Base-by-base conservation (phyloP, 2,329 filamentous ascomycete species). In the Peltaster fructicola region DNA sequence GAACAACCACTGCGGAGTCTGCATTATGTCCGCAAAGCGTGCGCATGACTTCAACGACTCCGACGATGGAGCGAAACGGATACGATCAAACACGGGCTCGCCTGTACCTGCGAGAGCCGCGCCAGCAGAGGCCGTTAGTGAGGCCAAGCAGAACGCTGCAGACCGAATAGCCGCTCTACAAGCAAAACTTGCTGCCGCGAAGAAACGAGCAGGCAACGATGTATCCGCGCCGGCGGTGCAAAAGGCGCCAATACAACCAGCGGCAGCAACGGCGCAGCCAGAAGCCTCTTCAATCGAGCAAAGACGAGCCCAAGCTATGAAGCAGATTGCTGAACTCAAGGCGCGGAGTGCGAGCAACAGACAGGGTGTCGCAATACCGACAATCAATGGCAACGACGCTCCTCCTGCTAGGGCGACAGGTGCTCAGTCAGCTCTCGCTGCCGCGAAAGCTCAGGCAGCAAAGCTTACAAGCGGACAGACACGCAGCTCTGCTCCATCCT, bases 61-160 rank as follows among this genome's bases (percentile, higher is more conserved):
- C 13, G 27, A 30, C 8, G 23, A 20, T 14, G 27, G 26, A 37
- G 30, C 40, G 21, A 61, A 60, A 38, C 46, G 52, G 18, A 34
- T 50, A 13, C 48, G 48, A 21, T 48, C 46, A n/a, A 43, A 46
- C 28, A 38, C 49, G 31, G 44, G 45, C 24, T 50, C 46, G 7
- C 48, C 50, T 6, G 40, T 46, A 15, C 43, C 43, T 1, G 26
- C 36, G 9, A 37, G 35, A 8, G 21, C 29, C 20, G 20, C 20
- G 10, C 30, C 33, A 8, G 12, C 44, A 48, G 15, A 26, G 39
- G 27, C 18, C 4, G 18, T 12, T 4, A 44, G 48, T 31, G 35
- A 41, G 18, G 44, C 43, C 33, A 47, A 41, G 34, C 36, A 40
- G 16, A 43, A 48, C 19, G 42, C 43, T 11, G 36, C 35, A 8